Evolutionary conservation across 2,329 filamentous ascomycete species (phyloP), one percentile per base, ranked within the genome.

Genomic region (Lojkania enalia): DNA sequence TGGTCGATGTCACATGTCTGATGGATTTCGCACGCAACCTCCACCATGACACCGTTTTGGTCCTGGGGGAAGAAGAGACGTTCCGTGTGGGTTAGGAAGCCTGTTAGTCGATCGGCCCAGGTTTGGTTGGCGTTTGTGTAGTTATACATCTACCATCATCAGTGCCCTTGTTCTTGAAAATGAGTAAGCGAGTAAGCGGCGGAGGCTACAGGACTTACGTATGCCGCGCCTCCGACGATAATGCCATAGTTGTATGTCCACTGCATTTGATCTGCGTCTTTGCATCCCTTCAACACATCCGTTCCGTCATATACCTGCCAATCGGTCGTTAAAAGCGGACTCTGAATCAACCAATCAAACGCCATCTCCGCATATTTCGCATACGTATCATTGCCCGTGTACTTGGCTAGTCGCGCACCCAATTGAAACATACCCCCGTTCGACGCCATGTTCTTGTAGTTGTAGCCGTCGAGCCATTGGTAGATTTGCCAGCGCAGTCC

Each of bases 1-100:
- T 75, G 72, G 48, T 77, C 74, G 19, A 63, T 58, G 56, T 77
- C 61, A 57, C 74, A 77, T 36, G 67, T 67, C 16, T 61, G 50
- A 15, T 51, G 54, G 1, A 62, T 58, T 43, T 77, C 74, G 56
- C 74, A 77, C 15, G 33, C 16, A 7, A 69, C 52, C 21, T 68
- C 74, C 25, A 61, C 65, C 67, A 80, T 75, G 49, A 75, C 58
- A 29, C 54, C 54, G 44, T 46, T 54, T 36, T 64, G 61, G 20
- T 61, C 54, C 4, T 55, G 35, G 20, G 66, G 64, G 56, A 73
- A 75, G 60, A 75, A 76, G 32, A 71, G 60, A 7, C 60, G 5
- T 9, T 11, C 62, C 6, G 58, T 54, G 31, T 66, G 61, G 46
- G 61, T 59, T 18, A 72, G 54, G 30, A 69, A 63, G 14, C 63